A percentile compares a stretch with the other conserved stretches of the same genome.
phyloP scores from a whole-genome alignment of 768 basidiomycete species.

The Hygrophorus russula region DNA sequence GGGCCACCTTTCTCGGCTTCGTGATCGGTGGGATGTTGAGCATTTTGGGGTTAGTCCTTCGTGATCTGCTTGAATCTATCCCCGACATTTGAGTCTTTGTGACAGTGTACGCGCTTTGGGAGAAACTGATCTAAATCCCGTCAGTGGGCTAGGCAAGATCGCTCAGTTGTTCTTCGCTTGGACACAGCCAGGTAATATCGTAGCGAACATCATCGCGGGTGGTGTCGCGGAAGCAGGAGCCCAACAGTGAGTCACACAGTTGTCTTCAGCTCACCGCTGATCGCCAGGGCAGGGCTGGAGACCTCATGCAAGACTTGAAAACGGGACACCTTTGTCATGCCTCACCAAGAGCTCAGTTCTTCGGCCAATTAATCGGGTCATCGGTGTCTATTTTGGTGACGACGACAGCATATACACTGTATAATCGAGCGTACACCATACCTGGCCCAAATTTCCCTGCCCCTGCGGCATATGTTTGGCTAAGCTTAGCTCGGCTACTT shows the following conservation, averaged over 20 bases:
- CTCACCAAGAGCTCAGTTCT: conserved; percentile 90
- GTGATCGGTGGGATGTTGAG: conserved; percentile 74
- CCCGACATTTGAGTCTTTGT: conserved; percentile 4
- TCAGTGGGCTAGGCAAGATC: conserved; percentile 89
- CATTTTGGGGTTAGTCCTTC: conserved; percentile 62
- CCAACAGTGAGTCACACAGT: conserved; percentile 49
- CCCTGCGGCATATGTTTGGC: conserved; percentile 93
- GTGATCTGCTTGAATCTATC: neutral
- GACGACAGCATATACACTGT: conserved; percentile 77
- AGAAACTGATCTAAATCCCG: conserved; percentile 90
- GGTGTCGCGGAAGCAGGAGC: conserved; percentile 97
- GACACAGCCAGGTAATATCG: conserved; percentile 88
- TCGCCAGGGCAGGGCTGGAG: conserved; percentile 58
- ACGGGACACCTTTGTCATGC: conserved; percentile 89
- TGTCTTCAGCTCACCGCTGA: neutral
- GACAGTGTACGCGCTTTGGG: conserved; percentile 83
- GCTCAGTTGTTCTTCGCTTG: conserved; percentile 91
- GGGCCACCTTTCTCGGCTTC: conserved; percentile 87
- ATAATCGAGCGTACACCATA: conserved; percentile 78
- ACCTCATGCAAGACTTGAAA: conserved; percentile 98
- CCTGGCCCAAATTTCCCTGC: conserved; percentile 95
- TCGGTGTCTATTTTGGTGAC: conserved; percentile 83
- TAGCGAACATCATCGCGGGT: conserved; percentile 97
- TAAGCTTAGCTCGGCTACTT: conserved; percentile 61
- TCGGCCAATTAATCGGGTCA: conserved; percentile 86